Evolutionary conservation across 805 yeast genomes (phyloP).

Genomic region (Helenozyma rhizophorensis): DNA sequence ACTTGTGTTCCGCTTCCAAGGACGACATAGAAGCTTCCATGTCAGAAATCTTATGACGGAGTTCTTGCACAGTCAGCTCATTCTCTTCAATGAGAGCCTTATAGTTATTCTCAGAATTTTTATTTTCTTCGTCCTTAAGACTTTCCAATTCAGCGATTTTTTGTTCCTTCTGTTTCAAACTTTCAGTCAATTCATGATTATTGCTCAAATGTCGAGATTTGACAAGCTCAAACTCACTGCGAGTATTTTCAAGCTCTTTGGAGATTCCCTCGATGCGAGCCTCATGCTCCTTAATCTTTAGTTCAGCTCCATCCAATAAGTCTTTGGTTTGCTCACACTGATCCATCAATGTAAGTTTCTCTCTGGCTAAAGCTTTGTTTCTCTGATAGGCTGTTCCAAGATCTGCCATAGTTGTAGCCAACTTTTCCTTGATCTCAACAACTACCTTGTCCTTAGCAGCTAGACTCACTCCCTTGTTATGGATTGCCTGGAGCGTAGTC

Average conservation of each 20-base stretch:
- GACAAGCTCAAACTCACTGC: too few relatives aligned
- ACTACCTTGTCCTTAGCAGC: conserved; percentile 17
- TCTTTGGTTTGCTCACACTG: conserved; percentile 1
- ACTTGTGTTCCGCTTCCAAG: too few relatives aligned
- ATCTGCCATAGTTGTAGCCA: conserved; percentile 12
- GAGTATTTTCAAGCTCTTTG: conserved; percentile 1
- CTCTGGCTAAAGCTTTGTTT: conserved; percentile 7
- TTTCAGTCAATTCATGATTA: too few relatives aligned
- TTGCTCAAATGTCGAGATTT: too few relatives aligned
- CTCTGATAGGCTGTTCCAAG: conserved; percentile 14
- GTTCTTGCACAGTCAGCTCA: too few relatives aligned
- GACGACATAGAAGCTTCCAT: too few relatives aligned
- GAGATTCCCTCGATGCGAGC: not conserved
- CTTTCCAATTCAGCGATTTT: too few relatives aligned
- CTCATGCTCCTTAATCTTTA: conserved; percentile 4
- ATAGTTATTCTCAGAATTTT: too few relatives aligned
- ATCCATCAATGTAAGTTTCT: conserved; percentile 8
- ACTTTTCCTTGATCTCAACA: conserved; percentile 13
- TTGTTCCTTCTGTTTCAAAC: too few relatives aligned
- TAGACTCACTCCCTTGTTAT: conserved; percentile 14
- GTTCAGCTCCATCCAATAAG: conserved; percentile 1
- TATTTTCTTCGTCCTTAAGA: too few relatives aligned
- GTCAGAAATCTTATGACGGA: too few relatives aligned
- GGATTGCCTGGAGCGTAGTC: conserved; percentile 14
- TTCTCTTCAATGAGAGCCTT: too few relatives aligned